These are phyloP conservation scores for Yamadazyma nakazawae DNA, from an alignment of 805 yeast genomes.

Conservation along the genomic window DNA sequence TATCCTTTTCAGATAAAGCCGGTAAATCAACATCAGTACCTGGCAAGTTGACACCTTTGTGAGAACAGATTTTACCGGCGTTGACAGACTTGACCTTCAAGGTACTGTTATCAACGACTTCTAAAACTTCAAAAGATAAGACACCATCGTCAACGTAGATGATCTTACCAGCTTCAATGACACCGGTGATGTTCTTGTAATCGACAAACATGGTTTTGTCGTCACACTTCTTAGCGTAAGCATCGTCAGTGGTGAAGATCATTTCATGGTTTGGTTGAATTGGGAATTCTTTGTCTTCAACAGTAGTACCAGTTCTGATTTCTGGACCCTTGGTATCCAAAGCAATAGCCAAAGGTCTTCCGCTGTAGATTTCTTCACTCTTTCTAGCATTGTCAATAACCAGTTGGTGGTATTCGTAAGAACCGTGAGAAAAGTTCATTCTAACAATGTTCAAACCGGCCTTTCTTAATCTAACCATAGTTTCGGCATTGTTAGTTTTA, in stretches of 20 bases:
- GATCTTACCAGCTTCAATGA: constrained; percentile 80
- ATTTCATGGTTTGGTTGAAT: constrained; percentile 83
- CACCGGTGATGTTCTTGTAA: constrained; percentile 95
- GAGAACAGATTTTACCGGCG: constrained; percentile 93
- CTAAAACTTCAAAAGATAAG: constrained; percentile 86
- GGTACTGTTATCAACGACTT: constrained; percentile 74
- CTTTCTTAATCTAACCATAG: constrained; percentile 81
- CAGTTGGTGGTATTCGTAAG: constrained; percentile 95
- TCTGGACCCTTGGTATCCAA: constrained; percentile 99
- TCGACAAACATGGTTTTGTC: constrained; percentile 85
- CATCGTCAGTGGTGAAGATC: constrained; percentile 89
- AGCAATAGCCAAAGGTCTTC: constrained; percentile 98
- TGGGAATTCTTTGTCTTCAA: constrained; percentile 75
- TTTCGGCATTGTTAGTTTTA: constrained; percentile 88
- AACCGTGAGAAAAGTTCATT: constrained; percentile 99
- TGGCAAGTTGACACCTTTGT: constrained; percentile 99
- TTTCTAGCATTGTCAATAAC: constrained; percentile 96
- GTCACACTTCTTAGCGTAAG: constrained; percentile 67
- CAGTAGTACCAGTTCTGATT: constrained; percentile 97
- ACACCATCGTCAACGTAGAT: constrained; percentile 98
- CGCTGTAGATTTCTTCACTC: constrained; percentile 84
- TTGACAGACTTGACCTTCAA: constrained; percentile 86
- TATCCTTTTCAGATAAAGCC: constrained; percentile 95
- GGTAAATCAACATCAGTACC: constrained; percentile 99
- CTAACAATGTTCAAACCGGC: constrained; percentile 98